Evolutionary conservation across 306 rosid species (phyloP).

Genomic region (Benincasa hispida): DNA sequence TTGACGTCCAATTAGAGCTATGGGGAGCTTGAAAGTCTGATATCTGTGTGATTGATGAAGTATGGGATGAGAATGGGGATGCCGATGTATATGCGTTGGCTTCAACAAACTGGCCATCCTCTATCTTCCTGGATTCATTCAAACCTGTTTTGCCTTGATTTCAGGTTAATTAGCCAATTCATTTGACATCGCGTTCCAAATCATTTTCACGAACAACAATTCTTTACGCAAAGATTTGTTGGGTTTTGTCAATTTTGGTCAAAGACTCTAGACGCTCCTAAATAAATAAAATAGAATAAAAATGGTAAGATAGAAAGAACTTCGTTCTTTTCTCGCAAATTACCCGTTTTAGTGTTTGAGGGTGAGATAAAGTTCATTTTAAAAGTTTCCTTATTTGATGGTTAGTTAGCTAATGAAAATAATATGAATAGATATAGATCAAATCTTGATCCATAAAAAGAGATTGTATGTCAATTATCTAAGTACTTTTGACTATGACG

Average conservation of each 20-base stretch:
- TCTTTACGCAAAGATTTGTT: not conserved
- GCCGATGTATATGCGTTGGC: slow-evolving; percentile 6
- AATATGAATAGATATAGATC: too few relatives aligned
- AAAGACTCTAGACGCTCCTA: not conserved
- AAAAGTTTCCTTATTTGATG: too few relatives aligned
- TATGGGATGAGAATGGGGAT: slow-evolving; percentile 8
- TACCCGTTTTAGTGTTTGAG: too few relatives aligned
- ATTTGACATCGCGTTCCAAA: not conserved
- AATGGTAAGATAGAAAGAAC: too few relatives aligned
- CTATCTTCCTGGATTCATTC: not conserved
- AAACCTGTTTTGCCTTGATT: not conserved
- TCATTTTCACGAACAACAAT: not conserved
- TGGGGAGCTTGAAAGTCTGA: not conserved
- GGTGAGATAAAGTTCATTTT: too few relatives aligned
- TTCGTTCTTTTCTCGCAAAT: too few relatives aligned
- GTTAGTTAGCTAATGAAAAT: too few relatives aligned
- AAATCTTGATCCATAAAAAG: too few relatives aligned
- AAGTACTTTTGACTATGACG: too few relatives aligned
- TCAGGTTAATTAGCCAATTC: not conserved
- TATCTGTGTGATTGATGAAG: not conserved
- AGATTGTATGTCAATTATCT: too few relatives aligned
- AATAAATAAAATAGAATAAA: not conserved
- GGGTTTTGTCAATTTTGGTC: not conserved
- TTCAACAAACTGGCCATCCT: slow-evolving; percentile 26
- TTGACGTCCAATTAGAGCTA: slow-evolving; percentile 9